phyloP scores from a whole-genome alignment of 768 basidiomycete species.

The Boletus insuetus region DNA sequence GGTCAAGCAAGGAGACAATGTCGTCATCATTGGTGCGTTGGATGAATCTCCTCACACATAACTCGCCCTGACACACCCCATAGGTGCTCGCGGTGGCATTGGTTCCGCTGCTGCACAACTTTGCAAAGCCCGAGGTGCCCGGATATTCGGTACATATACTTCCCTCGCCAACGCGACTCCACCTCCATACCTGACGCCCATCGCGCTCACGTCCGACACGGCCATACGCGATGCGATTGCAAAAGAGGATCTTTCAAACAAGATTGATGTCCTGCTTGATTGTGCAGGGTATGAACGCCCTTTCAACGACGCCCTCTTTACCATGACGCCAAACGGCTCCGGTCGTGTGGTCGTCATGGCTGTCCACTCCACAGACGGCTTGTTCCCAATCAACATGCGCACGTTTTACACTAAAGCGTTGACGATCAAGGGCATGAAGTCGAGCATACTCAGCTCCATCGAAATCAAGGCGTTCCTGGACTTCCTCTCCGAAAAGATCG shows the following conservation, averaged over 20 bases:
- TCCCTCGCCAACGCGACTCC: conserved; percentile 24
- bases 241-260: conserved; percentile 25
- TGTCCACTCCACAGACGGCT: conserved; percentile 31
- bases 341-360: conserved; percentile 37
- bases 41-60: neutral
- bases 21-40: conserved; percentile 30
- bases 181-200: conserved; percentile 31
- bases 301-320: conserved; percentile 33
- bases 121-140: conserved; percentile 31
- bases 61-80: neutral
- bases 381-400: conserved; percentile 32
- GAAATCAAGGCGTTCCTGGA: conserved; percentile 31
- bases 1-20: conserved; percentile 33
- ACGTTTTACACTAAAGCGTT: conserved; percentile 31
- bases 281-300: conserved; percentile 34
- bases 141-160: conserved; percentile 35
- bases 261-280: conserved; percentile 33
- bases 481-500: conserved; percentile 29
- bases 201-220: conserved; percentile 29
- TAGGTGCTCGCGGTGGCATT: conserved; percentile 35
- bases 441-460: conserved; percentile 19
- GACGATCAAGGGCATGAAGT: conserved; percentile 32
- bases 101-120: conserved; percentile 35
- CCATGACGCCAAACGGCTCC: conserved; percentile 31
- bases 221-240: conserved; percentile 32